Conservation (phyloP, 78 protist genomes). For the Emiliania huxleyi region DNA sequence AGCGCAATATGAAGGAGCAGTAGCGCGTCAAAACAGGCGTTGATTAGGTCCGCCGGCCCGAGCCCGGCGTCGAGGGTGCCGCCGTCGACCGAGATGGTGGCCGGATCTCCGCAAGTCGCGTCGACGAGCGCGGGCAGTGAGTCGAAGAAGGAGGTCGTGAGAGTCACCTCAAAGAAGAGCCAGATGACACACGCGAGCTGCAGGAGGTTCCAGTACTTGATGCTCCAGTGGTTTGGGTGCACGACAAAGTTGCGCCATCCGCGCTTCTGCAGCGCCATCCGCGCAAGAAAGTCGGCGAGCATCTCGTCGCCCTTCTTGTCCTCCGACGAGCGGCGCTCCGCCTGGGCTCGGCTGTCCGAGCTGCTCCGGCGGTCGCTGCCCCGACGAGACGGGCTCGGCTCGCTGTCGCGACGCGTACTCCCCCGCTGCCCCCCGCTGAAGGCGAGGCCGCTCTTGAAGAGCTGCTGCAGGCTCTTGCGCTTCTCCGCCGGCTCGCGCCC, state of each 20-base stretch:
- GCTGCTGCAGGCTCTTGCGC: too few species aligned
- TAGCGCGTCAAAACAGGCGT: background rate
- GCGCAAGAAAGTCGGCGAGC: background rate
- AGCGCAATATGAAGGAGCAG: background rate
- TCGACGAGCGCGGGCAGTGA: background rate
- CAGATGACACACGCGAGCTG: background rate
- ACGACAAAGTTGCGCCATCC: background rate
- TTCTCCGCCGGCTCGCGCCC: too few species aligned
- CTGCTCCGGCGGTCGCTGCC: too few species aligned
- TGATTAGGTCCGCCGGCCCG: background rate
- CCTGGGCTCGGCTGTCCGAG: too few species aligned
- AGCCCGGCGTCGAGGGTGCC: background rate
- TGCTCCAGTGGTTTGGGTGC: background rate
- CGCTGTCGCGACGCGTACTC: too few species aligned
- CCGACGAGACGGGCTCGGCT: too few species aligned
- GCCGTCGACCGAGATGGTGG: background rate
- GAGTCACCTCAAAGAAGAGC: background rate
- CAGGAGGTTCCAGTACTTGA: background rate
- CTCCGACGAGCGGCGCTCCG: background rate
- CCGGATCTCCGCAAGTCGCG: background rate
- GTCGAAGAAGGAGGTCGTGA: background rate
- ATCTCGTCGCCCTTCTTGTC: background rate
- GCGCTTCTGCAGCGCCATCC: background rate
- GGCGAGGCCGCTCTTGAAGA: too few species aligned
- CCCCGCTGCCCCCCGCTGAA: too few species aligned